A percentile compares a stretch with the other conserved stretches of the same genome.
These are phyloP conservation scores for Teunomyces funiuensis DNA, from an alignment of 805 yeast genomes.

Conservation along the genomic window DNA sequence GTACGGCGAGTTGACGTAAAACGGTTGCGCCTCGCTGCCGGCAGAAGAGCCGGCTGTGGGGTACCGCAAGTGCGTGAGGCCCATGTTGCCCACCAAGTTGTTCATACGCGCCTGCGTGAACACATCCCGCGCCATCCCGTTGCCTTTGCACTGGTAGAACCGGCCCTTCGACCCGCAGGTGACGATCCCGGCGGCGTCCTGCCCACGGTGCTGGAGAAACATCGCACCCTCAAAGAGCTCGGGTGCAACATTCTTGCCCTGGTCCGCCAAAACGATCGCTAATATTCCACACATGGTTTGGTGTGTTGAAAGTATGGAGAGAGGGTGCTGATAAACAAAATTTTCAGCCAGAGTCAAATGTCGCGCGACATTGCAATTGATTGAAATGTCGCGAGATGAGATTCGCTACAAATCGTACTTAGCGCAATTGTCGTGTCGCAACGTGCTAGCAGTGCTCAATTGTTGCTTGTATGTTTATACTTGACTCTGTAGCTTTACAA, in stretches of 20 bases:
- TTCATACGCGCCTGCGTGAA: constrained; percentile 80
- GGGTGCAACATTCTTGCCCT: constrained; percentile 71
- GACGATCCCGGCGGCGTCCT: constrained; percentile 98
- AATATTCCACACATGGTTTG: constrained; percentile 89
- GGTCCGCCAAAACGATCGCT: constrained; percentile 83
- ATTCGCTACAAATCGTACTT: no score
- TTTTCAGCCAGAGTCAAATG: constrained; percentile 4
- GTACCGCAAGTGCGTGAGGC: constrained; percentile 90
- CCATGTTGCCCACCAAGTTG: constrained; percentile 89
- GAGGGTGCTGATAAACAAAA: constrained; percentile 1
- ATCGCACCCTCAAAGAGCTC: constrained; percentile 91
- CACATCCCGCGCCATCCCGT: constrained; percentile 98
- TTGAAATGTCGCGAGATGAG: no score
- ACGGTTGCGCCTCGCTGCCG: constrained; percentile 97
- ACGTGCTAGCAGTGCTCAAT: no score
- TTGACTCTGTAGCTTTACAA: no score
- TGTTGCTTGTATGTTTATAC: no score
- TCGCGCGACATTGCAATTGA: no score
- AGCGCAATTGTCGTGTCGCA: no score
- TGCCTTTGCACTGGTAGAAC: constrained; percentile 95
- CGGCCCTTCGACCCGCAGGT: constrained; percentile 94
- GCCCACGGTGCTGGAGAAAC: constrained; percentile 95
- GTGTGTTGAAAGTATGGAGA: not conserved
- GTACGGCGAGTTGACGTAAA: constrained; percentile 95
- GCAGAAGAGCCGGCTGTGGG: constrained; percentile 98